Evolutionary conservation across 2,329 filamentous ascomycete genomes (phyloP).

Genomic region (Akanthomyces uredinophilus): DNA sequence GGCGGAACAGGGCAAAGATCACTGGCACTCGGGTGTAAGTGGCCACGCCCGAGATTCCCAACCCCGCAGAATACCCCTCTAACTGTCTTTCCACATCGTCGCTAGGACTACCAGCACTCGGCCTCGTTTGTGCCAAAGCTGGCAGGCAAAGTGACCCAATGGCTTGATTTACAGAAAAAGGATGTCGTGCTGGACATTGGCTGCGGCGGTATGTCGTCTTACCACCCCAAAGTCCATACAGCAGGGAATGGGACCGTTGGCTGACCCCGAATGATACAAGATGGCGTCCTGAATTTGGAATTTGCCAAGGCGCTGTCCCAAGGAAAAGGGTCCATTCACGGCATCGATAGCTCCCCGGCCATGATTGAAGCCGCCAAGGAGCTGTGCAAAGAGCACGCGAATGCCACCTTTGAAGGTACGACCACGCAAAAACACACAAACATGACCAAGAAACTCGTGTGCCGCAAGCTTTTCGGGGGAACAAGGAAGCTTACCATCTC

Average conservation of each 20-base stretch:
- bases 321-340: slow-evolving; percentile 47
- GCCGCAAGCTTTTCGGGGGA: too few species aligned
- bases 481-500: background rate
- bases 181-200: slow-evolving; percentile 59
- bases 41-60: slow-evolving; percentile 1
- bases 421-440: background rate
- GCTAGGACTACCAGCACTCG: slow-evolving; percentile 53
- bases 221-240: too few species aligned
- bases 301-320: slow-evolving; percentile 42
- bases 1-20: slow-evolving; percentile 23
- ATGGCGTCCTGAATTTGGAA: slow-evolving; percentile 54
- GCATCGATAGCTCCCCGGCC: slow-evolving; percentile 51
- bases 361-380: slow-evolving; percentile 53
- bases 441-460: too few species aligned
- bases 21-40: slow-evolving; percentile 25
- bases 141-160: slow-evolving; percentile 51
- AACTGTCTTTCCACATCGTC: background rate
- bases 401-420: slow-evolving; percentile 41
- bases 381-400: slow-evolving; percentile 32
- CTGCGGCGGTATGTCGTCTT: slow-evolving; percentile 48
- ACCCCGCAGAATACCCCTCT: slow-evolving; percentile 18
- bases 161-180: slow-evolving; percentile 53
- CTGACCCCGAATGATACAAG: slow-evolving; percentile 26
- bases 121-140: slow-evolving; percentile 61
- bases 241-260: background rate